These are phyloP conservation scores for Pseudogymnoascus sp. DNA, from an alignment of 2,329 filamentous ascomycete genomes.

Conservation along the genomic window DNA sequence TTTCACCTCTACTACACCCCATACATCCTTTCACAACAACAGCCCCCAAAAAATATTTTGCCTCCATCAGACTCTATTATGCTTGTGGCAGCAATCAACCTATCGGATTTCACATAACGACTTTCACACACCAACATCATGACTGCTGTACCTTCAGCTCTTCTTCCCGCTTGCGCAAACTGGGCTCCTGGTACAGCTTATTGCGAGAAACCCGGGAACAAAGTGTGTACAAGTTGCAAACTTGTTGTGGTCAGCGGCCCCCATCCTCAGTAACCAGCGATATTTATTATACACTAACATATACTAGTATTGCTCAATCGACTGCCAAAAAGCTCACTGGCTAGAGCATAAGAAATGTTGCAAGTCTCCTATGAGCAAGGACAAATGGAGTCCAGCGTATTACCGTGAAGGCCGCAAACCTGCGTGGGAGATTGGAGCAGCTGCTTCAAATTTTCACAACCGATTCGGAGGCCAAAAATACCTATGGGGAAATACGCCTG, in stretches of 20 bases:
- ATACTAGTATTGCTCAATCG: conserved; percentile 13
- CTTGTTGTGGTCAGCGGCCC: conserved; percentile 9
- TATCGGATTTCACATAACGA: not conserved
- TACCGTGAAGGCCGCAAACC: conserved; percentile 12
- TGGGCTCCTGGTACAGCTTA: conserved; percentile 3
- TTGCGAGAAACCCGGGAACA: conserved; percentile 9
- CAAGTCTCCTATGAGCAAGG: conserved; percentile 14
- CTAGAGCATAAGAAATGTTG: conserved; percentile 16
- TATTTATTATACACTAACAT: not conserved
- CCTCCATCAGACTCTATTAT: not conserved
- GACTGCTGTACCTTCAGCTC: conserved; percentile 6
- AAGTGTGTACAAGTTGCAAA: conserved; percentile 7
- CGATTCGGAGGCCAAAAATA: conserved; percentile 14
- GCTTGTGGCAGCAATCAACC: not conserved
- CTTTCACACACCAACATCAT: not conserved
- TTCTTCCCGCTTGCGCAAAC: conserved; percentile 10
- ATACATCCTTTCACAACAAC: not conserved
- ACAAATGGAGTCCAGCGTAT: conserved; percentile 14
- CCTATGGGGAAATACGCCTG: conserved; percentile 18
- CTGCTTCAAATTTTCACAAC: not conserved
- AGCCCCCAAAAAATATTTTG: not conserved
- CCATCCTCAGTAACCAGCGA: not conserved
- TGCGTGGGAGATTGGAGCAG: not conserved
- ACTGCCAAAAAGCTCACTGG: conserved; percentile 17
- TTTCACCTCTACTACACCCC: not conserved